Percentiles rank a stretch among this genome's conserved stretches.
These are phyloP conservation scores for Styphnolobium japonicum DNA, from an alignment of 306 rosid species.

Conservation along the genomic window DNA sequence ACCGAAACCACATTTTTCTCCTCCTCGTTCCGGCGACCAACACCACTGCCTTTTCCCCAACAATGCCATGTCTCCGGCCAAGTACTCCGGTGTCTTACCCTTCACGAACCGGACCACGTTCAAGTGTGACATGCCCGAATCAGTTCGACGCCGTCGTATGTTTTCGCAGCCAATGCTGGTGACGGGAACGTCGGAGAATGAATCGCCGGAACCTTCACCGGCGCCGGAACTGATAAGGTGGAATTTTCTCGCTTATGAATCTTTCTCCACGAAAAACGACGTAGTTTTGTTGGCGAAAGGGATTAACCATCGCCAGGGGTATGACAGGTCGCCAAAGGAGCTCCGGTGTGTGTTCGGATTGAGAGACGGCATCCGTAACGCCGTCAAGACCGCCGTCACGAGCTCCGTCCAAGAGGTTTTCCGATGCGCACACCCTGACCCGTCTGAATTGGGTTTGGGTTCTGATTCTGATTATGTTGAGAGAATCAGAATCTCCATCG, in stretches of 20 bases:
- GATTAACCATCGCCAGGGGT: conserved; percentile 51
- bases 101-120: conserved; percentile 39
- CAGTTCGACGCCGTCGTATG: conserved; percentile 39
- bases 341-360: conserved; percentile 51
- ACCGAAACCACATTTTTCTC: conserved; percentile 16
- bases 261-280: conserved; percentile 55
- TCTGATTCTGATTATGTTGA: not conserved
- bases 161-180: conserved; percentile 46
- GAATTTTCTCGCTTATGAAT: conserved; percentile 59
- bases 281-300: conserved; percentile 73
- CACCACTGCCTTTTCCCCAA: conserved; percentile 50
- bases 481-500: conserved; percentile 48
- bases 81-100: conserved; percentile 32
- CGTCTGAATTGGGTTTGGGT: not conserved
- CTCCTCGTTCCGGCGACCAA: not conserved
- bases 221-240: conserved; percentile 43
- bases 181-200: not conserved
- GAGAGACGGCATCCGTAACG: not conserved
- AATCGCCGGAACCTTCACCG: not conserved
- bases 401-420: conserved; percentile 71
- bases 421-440: conserved; percentile 65
- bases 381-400: conserved; percentile 47
- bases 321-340: conserved; percentile 33
- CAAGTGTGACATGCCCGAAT: conserved; percentile 49
- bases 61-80: conserved; percentile 39